A percentile compares a stretch with the other conserved stretches of the same genome.
Evolutionary conservation across 192 early-diverging fungal species (phyloP).

Genomic region (Endogone sp.): DNA sequence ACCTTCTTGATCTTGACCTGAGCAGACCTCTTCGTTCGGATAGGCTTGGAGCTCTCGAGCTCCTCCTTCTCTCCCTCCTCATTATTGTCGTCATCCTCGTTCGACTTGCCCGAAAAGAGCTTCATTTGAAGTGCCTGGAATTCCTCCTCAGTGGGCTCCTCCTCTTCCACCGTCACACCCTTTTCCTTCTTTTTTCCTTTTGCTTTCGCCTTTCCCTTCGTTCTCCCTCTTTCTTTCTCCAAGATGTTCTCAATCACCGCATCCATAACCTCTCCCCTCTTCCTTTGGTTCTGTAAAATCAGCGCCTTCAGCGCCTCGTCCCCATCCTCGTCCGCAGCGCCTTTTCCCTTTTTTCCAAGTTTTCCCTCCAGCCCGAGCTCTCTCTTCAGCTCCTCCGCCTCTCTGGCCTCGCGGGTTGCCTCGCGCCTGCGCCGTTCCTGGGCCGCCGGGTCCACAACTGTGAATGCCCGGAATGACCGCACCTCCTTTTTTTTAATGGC

Average conservation of each 20-base stretch:
- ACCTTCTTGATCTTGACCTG: neutral
- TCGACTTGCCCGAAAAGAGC: slow-evolving; percentile 5
- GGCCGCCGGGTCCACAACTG: slow-evolving; percentile 24
- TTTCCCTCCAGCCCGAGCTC: slow-evolving; percentile 52
- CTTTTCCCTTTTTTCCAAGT: slow-evolving; percentile 28
- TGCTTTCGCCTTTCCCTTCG: slow-evolving; percentile 5
- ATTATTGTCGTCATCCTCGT: slow-evolving; percentile 2
- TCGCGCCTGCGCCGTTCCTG: slow-evolving; percentile 45
- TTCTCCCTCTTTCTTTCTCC: slow-evolving; percentile 33
- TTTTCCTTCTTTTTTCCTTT: slow-evolving; percentile 4
- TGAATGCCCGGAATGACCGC: slow-evolving; percentile 46
- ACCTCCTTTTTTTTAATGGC: slow-evolving; percentile 58
- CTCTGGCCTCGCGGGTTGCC: slow-evolving; percentile 57
- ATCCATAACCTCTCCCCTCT: slow-evolving; percentile 51
- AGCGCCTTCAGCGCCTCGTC: slow-evolving; percentile 47
- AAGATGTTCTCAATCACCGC: slow-evolving; percentile 43
- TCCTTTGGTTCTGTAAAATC: slow-evolving; percentile 43
- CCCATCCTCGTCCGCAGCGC: slow-evolving; percentile 13
- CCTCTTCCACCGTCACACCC: neutral
- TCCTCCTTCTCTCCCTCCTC: slow-evolving; percentile 1
- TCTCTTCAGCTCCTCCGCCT: slow-evolving; percentile 53
- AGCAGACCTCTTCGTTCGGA: neutral
- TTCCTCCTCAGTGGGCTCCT: neutral
- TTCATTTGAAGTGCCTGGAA: slow-evolving; percentile 1
- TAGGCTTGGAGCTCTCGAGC: neutral